Base-by-base conservation (phyloP, 441 rosid species). In the Euphorbia schlechtendalii region DNA sequence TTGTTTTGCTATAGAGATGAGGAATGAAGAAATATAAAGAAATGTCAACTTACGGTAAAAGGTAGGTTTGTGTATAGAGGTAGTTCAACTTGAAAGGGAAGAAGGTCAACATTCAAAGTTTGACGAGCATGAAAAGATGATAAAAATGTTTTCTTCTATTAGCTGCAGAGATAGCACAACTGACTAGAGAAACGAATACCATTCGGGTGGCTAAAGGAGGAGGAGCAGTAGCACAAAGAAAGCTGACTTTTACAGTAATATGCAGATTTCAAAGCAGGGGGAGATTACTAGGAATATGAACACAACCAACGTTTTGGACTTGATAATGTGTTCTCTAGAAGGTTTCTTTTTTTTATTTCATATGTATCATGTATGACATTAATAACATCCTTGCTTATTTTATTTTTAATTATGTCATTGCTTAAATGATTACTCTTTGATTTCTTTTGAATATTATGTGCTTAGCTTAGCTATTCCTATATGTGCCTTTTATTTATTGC, bases 281-380 rank as follows among this genome's bases (percentile, higher is more conserved):
- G 28, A 22, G 32, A 22, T 62, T 34, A 28, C 56, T 32, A n/a
- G 27, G 56, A 45, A 5, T 22, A 62, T 45, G 1, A 28, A 27
- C 41, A 27, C 66, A 63, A 62, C 24, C n/a, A 41, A 45, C 24
- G 10, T 45, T 27, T 45, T 43, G 38, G 38, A 56, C 60, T 56
- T 28, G 60, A 2, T 28, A 27, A 56, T 25, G 38, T 12, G 3
- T 56, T 25, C 9, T 54, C 34, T 54, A 52, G n/a, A 52, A 52
- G 25, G 56, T 2, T 0, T 7, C 24, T 11, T 54, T 3, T 1
- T 21, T 10, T 9, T 5, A 21, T 10, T 53, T 0, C 22, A 53
- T 0, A 21, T 0, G 11, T 5, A 53, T 0, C 21, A 1, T n/a
- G n/a, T n/a, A n/a, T n/a, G n/a, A n/a, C n/a, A 7, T 1, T 11